Evolutionary conservation across 108 stramenopile species (phyloP).

Genomic region (Nannochloropsis gaditana): DNA sequence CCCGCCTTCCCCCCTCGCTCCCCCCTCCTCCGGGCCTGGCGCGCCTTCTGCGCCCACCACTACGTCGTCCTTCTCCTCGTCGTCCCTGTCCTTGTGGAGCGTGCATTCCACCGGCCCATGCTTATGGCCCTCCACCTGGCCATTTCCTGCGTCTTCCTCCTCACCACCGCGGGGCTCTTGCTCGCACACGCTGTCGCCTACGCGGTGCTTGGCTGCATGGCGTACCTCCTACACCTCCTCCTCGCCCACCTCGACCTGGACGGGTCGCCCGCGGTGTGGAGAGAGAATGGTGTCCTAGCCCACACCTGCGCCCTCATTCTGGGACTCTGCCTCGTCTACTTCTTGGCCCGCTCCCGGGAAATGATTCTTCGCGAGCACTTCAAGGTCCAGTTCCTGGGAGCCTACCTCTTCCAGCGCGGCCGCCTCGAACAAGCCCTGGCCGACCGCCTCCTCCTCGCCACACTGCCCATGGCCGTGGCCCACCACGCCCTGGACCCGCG

Average conservation of each 20-base stretch:
- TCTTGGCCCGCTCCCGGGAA: slow-evolving; percentile 4
- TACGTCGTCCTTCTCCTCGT: background rate
- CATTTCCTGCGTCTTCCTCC: background rate
- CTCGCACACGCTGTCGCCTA: background rate
- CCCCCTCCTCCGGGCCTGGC: background rate
- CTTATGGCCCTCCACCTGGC: background rate
- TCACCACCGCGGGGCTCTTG: background rate
- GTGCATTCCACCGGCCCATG: background rate
- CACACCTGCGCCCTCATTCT: background rate
- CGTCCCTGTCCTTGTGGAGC: background rate
- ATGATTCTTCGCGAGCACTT: background rate
- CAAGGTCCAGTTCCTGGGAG: background rate
- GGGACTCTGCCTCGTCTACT: background rate
- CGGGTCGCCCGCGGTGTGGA: background rate
- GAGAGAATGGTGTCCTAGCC: background rate
- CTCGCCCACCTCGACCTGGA: background rate
- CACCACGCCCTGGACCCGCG: background rate
- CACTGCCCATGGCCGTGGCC: background rate
- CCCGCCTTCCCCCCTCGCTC: background rate
- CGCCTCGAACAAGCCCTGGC: background rate
- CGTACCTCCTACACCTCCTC: background rate
- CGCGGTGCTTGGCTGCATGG: background rate
- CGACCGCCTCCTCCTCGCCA: background rate
- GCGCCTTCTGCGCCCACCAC: background rate
- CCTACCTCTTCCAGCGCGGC: background rate